Evolutionary conservation across 2,329 filamentous ascomycete genomes (phyloP), one percentile per base, ranked within the genome.

Genomic region (Ophioceras dolichostomum): DNA sequence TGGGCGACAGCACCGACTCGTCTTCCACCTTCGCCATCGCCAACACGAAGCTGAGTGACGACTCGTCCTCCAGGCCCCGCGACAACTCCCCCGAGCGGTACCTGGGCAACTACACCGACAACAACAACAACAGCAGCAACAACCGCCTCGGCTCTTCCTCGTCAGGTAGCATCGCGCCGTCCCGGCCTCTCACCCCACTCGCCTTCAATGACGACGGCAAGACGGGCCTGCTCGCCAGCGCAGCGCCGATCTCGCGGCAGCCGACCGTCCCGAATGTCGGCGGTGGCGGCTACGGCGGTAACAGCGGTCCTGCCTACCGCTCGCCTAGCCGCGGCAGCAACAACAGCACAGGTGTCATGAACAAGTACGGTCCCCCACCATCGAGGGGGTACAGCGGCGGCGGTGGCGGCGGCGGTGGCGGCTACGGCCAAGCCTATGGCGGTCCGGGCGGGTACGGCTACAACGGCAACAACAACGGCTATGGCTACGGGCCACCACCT

Each of bases 1-100:
- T 53, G 28, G 46, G 54, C 24, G 47, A 30, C 7, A 46, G 54
- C 24, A 47, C 32, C 5, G 43, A 46, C 3, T 41, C 56, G 16
- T 53, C 57, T 29, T 56, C 57, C 21, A 60, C 60, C 22, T 65
- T 67, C 45, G 58, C 67, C 32, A 50, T 67, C 39, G 55, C 61
- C 36, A 61, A 57, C 37, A 53, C 59, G 6, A 49, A 52, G 20
- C 57, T 62, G 36, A 54, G 57, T 43, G 57, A 57, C 26, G 40
- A 43, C 29, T 33, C 38, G 10, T 37, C 44, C 34, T 41, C 45
- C 8, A 32, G 43, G 38, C 20, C 39, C 37, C 55, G 50, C n/a
- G 49, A 52, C 9, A 47, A 53, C 14, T 52, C 52, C 4, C 50
- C 58, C 10, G 60, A 64, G 24, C 43, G 40, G n/a, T 58, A 55